Percentiles rank a stretch among this genome's conserved stretches.
Evolutionary conservation across 257 asterid species (phyloP).

Genomic region (Salvia miltiorrhiza): DNA sequence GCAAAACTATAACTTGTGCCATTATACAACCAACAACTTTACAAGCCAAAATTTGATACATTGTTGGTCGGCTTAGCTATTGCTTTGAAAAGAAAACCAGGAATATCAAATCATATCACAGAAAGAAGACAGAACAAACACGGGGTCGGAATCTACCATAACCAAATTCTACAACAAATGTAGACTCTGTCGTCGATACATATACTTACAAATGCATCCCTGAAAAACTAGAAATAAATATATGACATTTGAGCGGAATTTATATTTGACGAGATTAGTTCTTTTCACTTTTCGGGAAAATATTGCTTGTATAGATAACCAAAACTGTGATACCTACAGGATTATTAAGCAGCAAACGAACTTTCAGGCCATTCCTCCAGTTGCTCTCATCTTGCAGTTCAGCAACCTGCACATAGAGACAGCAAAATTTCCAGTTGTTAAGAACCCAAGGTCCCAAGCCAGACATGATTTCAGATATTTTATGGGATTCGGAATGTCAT

Average conservation of each 20-base stretch:
- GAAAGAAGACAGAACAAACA: neutral
- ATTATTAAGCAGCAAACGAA: constrained; percentile 58
- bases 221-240: neutral
- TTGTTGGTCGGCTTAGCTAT: constrained; percentile 1
- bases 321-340: constrained; percentile 39
- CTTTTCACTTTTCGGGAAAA: constrained; percentile 10
- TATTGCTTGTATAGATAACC: neutral
- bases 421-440: constrained; percentile 15
- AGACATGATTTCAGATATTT: neutral
- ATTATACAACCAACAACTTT: neutral
- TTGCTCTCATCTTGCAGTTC: constrained; percentile 71
- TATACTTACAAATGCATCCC: neutral
- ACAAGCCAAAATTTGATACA: neutral
- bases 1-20: neutral
- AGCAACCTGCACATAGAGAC: constrained; percentile 41
- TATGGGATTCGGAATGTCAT: constrained; percentile 3
- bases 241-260: neutral
- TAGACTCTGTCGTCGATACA: neutral
- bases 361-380: constrained; percentile 90
- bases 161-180: neutral
- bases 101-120: neutral
- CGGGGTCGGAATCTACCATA: neutral
- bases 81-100: neutral
- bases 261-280: neutral
- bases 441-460: constrained; percentile 7